phyloP scores from a whole-genome alignment of 1,139 yeast species.

The Yamadazyma siamensis region DNA sequence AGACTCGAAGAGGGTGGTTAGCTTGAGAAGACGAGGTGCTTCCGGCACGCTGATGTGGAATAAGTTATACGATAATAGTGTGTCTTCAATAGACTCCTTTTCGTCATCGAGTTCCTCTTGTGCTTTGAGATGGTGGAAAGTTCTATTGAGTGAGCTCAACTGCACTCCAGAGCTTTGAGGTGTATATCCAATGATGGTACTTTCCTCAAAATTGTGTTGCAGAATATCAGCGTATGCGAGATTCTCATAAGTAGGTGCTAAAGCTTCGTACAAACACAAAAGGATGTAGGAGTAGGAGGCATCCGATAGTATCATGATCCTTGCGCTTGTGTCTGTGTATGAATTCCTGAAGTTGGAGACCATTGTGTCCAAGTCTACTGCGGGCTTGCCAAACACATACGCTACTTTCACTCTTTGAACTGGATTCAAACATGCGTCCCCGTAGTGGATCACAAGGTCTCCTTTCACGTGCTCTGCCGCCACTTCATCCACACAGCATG shows the following conservation, averaged over 20 bases:
- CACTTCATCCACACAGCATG: slow-evolving; percentile 96
- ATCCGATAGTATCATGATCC: slow-evolving; percentile 64
- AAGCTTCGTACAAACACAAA: slow-evolving; percentile 23
- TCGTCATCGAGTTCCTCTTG: too few species aligned
- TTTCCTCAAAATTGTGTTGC: slow-evolving; percentile 17
- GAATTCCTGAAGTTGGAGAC: slow-evolving; percentile 32
- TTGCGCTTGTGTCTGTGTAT: slow-evolving; percentile 28
- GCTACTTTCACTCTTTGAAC: slow-evolving; percentile 69
- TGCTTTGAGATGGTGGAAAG: slow-evolving; percentile 17
- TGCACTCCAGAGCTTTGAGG: slow-evolving; percentile 12
- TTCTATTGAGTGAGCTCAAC: slow-evolving; percentile 21
- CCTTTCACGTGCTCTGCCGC: slow-evolving; percentile 93
- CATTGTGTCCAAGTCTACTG: slow-evolving; percentile 34
- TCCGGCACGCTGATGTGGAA: slow-evolving; percentile 76
- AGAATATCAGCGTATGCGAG: slow-evolving; percentile 46
- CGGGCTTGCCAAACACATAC: slow-evolving; percentile 73
- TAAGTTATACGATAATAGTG: slow-evolving; percentile 42
- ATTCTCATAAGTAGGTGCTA: slow-evolving; percentile 37
- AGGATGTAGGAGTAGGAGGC: slow-evolving; percentile 54
- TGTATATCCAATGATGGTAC: slow-evolving; percentile 42
- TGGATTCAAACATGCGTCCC: slow-evolving; percentile 89
- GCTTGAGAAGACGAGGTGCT: slow-evolving; percentile 70
- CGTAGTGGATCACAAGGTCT: slow-evolving; percentile 86
- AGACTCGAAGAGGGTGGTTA: slow-evolving; percentile 65
- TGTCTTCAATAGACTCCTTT: slow-evolving; percentile 21